phyloP scores from a whole-genome alignment of 1,284 basidiomycete species.

The Gymnopus androsaceus region DNA sequence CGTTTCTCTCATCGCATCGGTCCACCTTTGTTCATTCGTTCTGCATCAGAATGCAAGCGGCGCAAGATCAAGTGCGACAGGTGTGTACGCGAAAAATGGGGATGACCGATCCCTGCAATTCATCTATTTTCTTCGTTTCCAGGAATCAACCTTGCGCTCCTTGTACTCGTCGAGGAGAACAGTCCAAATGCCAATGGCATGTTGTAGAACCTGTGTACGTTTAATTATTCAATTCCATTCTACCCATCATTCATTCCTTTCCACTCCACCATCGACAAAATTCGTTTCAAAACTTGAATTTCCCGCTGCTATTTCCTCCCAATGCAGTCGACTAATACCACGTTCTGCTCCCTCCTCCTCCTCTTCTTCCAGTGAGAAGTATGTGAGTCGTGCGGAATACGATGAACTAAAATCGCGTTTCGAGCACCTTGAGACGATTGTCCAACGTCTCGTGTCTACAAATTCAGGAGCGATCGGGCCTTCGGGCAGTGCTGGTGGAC shows the following conservation, averaged over 20 bases:
- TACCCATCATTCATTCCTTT: constrained; percentile 8
- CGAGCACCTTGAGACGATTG: constrained; percentile 20
- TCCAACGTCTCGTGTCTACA: constrained; percentile 13
- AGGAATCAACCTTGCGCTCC: constrained; percentile 26
- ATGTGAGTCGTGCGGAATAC: constrained; percentile 23
- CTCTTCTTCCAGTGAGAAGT: constrained; percentile 23
- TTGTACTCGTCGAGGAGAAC: constrained; percentile 25
- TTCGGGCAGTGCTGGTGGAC: not conserved
- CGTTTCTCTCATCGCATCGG: not conserved
- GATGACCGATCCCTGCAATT: not conserved
- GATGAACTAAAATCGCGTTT: constrained; percentile 22
- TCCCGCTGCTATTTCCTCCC: constrained; percentile 6
- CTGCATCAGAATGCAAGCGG: constrained; percentile 26
- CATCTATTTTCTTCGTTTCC: not conserved
- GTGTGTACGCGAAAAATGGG: constrained; percentile 7
- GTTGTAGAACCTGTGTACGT: constrained; percentile 25
- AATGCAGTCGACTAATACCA: constrained; percentile 10
- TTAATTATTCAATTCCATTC: not conserved
- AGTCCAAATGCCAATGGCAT: constrained; percentile 26
- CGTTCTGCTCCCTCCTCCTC: constrained; percentile 11
- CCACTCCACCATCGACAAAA: constrained; percentile 7
- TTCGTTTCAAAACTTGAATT: constrained; percentile 11
- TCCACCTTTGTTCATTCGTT: too few relatives aligned
- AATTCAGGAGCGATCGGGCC: not conserved
- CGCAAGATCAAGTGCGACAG: constrained; percentile 28